These are phyloP conservation scores for Cyphellophora europaea DNA, from an alignment of 2,329 filamentous ascomycete species.

Conservation along the genomic window DNA sequence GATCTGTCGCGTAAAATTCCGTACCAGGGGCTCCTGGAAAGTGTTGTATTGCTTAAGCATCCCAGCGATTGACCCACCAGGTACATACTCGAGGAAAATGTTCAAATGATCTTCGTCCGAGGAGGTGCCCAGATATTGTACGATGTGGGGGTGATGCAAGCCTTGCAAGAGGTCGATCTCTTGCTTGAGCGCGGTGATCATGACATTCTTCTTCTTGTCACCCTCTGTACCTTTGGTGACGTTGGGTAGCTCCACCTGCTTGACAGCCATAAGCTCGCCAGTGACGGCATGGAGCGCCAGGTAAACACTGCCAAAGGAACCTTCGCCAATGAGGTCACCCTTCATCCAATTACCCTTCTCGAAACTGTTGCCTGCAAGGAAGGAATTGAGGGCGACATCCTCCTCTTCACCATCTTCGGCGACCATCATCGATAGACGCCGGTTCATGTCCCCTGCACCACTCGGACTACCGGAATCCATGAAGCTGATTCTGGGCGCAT, in stretches of 20 bases:
- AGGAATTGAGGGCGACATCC: slow-evolving; percentile 81
- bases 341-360: slow-evolving; percentile 99
- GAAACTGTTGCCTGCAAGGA: slow-evolving; percentile 86
- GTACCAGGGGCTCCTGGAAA: slow-evolving; percentile 82
- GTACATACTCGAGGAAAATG: slow-evolving; percentile 99
- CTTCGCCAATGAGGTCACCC: slow-evolving; percentile 90
- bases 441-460: slow-evolving; percentile 55
- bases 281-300: slow-evolving; percentile 91
- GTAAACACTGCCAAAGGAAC: slow-evolving; percentile 93
- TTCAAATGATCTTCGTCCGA: slow-evolving; percentile 87
- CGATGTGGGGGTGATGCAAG: slow-evolving; percentile 91
- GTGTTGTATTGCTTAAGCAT: slow-evolving; percentile 99
- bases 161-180: slow-evolving; percentile 92
- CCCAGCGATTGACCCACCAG: slow-evolving; percentile 91
- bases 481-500: slow-evolving; percentile 69
- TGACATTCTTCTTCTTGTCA: slow-evolving; percentile 88
- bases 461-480: slow-evolving; percentile 58
- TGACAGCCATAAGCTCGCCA: slow-evolving; percentile 93
- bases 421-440: slow-evolving; percentile 72
- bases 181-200: slow-evolving; percentile 94
- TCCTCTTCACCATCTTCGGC: slow-evolving; percentile 86
- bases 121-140: slow-evolving; percentile 93
- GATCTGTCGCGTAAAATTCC: slow-evolving; percentile 95
- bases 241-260: slow-evolving; percentile 89
- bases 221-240: slow-evolving; percentile 67